Evolutionary conservation across 2,329 filamentous ascomycete species (phyloP), one percentile per base, ranked within the genome.

Genomic region (Xylariaceae sp.): DNA sequence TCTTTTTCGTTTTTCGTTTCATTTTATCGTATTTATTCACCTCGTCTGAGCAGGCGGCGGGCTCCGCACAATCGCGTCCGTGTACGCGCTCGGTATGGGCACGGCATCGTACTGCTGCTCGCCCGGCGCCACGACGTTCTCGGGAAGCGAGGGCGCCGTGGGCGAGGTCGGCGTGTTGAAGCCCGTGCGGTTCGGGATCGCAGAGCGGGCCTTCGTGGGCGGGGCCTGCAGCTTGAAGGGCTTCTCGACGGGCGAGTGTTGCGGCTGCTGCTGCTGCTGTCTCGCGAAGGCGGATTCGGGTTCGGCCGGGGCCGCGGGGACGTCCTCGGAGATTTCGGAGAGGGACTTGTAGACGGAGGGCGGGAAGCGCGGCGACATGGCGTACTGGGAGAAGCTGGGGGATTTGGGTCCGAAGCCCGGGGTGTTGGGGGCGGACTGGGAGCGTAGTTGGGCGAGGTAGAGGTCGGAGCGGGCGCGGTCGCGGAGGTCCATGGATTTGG

Each of bases 401-500:
- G 82, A 85, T 73, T 85, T 88, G 73, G 87, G 85, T 35, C 86
- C 87, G 73, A 95, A 92, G 65, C 92, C 92, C 10, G 93, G 93
- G 0, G 93, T 97, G 80, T 97, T 97, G 67, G 93, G 93, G 4
- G 92, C 92, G 30, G 92, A 96, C 77, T 97, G 92, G 17, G 85
- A 79, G 67, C 87, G 88, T 48, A 92, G 84, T 73, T 91, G 88
- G 57, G 88, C 92, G 64, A 97, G 90, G 80, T 97, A 97, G 65
- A 99, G 85, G 73, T 97, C 92, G 62, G 90, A 93, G 64, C 94
- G 89, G 65, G 94, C 94, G 72, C 90, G 89, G 81, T 99, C 94
- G 69, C 94, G 91, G 73, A 89, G 81, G 73, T 96, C 89, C 94
- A 99, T 99, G 64, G 92, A 92, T 82, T 97, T 97, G 76, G 89